Base-by-base conservation (phyloP, 768 basidiomycete species). In the Collybiopsis luxurians region DNA sequence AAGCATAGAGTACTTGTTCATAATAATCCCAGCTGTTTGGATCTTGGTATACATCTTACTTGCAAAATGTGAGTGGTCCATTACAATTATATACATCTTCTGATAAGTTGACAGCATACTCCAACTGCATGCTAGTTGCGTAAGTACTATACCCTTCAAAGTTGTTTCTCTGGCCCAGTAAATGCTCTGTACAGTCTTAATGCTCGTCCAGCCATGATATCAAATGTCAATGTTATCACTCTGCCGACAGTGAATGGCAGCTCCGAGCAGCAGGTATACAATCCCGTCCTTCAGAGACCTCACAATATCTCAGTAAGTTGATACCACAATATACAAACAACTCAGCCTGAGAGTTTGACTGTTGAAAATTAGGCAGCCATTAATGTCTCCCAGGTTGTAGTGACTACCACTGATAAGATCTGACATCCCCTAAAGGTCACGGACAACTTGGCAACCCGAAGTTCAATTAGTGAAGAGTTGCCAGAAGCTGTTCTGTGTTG, bases 61-160 rank as follows among this genome's bases (percentile, higher is more conserved):
- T 13, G 47, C 28, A 13, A 49, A 49, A 21, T 49, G 47, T 49
- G 11, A 49, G 47, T 19, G 21, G 7, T 12, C 3, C 3, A 13
- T 49, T 6, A 6, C 2, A 46, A 28, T 27, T 15, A 46, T 28
- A 17, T 13, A 46, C 30, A n/a, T 9, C 13, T 9, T 31, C 3
- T 34, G 4, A 19, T 30, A 4, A 4, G 17, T 34, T 6, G 19
- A 3, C 48, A 34, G 48, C 30, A 28, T 49, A 49, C 23, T 49
- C 48, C 17, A 49, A 49, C 30, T 49, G 28, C 27, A 49, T 49
- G 47, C 30, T 49, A n/a, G 47, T 49, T 12, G 30, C 48, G 48
- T 34, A 36, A 19, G 48, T 5, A 36, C 3, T 4, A 31, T 7
- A 9, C 23, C 15, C 15, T 7, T 34, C 5, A 11, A 11, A 34